Evolutionary conservation across 768 basidiomycete species (phyloP).

Genomic region (Collybia sp.): DNA sequence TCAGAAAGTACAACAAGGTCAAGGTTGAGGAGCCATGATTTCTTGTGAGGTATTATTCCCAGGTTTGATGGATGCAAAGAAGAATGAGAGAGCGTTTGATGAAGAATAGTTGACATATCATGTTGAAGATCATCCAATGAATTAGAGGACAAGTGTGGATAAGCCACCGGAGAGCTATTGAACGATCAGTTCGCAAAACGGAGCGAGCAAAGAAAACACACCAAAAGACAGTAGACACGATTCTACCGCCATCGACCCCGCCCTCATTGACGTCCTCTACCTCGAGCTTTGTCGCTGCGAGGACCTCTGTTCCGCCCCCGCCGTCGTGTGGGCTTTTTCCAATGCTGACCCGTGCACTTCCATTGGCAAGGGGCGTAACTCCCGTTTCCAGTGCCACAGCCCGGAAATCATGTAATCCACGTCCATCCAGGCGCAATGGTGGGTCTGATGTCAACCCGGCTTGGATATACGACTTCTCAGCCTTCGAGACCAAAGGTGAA

Average conservation of each 20-base stretch:
- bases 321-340: constrained; percentile 51
- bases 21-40: constrained; percentile 72
- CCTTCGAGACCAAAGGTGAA: constrained; percentile 56
- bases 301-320: constrained; percentile 69
- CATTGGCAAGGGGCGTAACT: constrained; percentile 77
- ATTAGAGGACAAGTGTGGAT: constrained; percentile 58
- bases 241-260: constrained; percentile 52
- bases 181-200: constrained; percentile 8
- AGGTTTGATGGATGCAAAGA: constrained; percentile 68
- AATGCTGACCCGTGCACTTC: constrained; percentile 74
- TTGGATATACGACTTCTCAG: constrained; percentile 75
- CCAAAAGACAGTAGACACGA: constrained; percentile 75
- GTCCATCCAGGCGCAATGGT: constrained; percentile 76
- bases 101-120: constrained; percentile 61
- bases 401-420: constrained; percentile 61
- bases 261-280: constrained; percentile 53
- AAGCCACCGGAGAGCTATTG: constrained; percentile 76
- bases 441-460: constrained; percentile 53
- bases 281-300: constrained; percentile 78
- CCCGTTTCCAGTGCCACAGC: constrained; percentile 72
- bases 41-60: constrained; percentile 50
- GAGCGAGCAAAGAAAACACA: constrained; percentile 32
- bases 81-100: constrained; percentile 60
- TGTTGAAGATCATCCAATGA: constrained; percentile 75
- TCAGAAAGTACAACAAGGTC: constrained; percentile 75